phyloP scores from a whole-genome alignment of 2,329 filamentous ascomycete species.

The Truncatella angustata region DNA sequence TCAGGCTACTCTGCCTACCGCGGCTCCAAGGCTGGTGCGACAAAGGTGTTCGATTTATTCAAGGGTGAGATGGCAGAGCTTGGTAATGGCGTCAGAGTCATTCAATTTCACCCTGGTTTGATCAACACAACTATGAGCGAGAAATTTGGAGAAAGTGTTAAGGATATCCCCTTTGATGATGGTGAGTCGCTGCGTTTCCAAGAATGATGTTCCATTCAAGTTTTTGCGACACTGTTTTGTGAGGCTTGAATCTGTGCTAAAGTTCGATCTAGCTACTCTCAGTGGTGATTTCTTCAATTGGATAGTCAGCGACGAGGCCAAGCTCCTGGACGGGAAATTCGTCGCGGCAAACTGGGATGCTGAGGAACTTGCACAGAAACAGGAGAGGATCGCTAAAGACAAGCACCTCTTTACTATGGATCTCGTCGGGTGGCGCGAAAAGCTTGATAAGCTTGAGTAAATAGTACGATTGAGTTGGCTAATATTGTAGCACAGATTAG shows the following conservation, averaged over 20 bases:
- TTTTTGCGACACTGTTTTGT: no score
- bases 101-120: conserved; percentile 10
- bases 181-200: no score
- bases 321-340: conserved; percentile 30
- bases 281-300: conserved; percentile 32
- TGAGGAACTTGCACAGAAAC: conserved; percentile 26
- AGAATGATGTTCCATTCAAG: no score
- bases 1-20: conserved; percentile 11
- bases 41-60: conserved; percentile 15
- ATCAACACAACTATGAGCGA: conserved; percentile 10
- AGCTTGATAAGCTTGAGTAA: no score
- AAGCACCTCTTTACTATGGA: conserved; percentile 12
- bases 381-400: conserved; percentile 11
- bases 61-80: conserved; percentile 11
- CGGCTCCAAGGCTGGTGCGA: conserved; percentile 13
- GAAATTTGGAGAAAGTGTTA: conserved; percentile 9
- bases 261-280: conserved; percentile 17
- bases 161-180: conserved; percentile 2
- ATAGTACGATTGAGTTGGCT: no score
- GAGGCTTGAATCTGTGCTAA: no score
- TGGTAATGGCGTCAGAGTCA: conserved; percentile 3
- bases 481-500: no score
- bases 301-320: conserved; percentile 29
- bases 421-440: conserved; percentile 12
- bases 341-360: conserved; percentile 36